Conservation (phyloP, 768 basidiomycete species). For the Amanita phalloides region DNA sequence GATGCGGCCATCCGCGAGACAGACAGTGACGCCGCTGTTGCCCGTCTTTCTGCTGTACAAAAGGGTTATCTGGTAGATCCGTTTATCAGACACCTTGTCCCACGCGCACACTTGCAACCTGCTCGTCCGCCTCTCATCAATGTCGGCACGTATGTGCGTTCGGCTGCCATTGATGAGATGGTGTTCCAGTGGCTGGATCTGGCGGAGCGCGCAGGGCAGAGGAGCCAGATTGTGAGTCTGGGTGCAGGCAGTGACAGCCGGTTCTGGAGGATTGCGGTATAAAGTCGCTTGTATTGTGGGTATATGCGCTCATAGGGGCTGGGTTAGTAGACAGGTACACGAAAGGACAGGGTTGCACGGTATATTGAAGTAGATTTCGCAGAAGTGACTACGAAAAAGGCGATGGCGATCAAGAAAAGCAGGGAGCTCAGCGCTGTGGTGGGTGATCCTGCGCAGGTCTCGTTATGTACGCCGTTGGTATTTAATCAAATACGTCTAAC, state of each 20-base stretch:
- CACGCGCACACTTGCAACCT: constrained; percentile 49
- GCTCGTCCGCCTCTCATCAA: constrained; percentile 86
- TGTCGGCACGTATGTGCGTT: constrained; percentile 84
- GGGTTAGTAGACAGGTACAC: constrained; percentile 43
- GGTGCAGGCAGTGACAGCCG: constrained; percentile 95
- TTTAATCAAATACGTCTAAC: background rate
- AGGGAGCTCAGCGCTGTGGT: constrained; percentile 40
- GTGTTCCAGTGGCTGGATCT: constrained; percentile 54
- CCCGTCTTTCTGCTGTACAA: constrained; percentile 77
- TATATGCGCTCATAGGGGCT: background rate
- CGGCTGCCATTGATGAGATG: constrained; percentile 68
- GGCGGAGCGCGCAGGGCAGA: constrained; percentile 28
- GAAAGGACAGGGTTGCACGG: constrained; percentile 33
- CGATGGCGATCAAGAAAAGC: constrained; percentile 66
- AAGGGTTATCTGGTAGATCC: constrained; percentile 76
- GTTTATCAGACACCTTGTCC: constrained; percentile 57
- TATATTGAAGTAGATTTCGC: constrained; percentile 92
- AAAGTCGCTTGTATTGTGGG: background rate
- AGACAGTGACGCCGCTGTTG: constrained; percentile 73
- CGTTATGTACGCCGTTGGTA: constrained; percentile 25
- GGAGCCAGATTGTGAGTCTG: constrained; percentile 83
- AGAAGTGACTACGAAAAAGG: constrained; percentile 76
- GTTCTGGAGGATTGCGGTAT: constrained; percentile 83
- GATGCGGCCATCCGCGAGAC: constrained; percentile 67
- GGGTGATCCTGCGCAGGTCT: constrained; percentile 32